Evolutionary conservation across 768 basidiomycete species (phyloP).

Genomic region (Psilocybe sp.): DNA sequence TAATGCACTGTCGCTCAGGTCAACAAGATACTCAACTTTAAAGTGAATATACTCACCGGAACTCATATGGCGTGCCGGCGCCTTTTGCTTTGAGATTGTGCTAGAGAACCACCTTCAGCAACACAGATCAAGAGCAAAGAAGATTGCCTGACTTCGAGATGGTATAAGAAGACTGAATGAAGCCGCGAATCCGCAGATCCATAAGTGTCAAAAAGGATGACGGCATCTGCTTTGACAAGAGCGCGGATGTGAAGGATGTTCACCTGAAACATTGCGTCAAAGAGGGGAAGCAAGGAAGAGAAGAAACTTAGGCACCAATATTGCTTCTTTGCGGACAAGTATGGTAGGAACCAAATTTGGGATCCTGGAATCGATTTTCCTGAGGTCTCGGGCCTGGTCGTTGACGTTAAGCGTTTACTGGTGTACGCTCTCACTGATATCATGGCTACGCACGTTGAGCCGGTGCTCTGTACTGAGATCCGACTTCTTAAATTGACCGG

Average conservation of each 20-base stretch:
- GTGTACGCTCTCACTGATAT: conserved; percentile 9
- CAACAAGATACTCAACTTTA: conserved; percentile 11
- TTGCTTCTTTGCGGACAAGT: conserved; percentile 81
- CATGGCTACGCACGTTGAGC: conserved; percentile 67
- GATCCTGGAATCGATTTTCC: conserved; percentile 93
- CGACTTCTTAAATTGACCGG: conserved; percentile 86
- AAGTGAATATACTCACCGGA: conserved; percentile 49
- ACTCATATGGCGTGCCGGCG: conserved; percentile 79
- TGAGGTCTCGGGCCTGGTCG: conserved; percentile 84
- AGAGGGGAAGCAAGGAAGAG: conserved; percentile 1
- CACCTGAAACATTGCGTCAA: conserved; percentile 45
- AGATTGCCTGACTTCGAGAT: conserved; percentile 61
- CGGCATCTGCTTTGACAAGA: conserved; percentile 88
- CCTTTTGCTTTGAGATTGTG: conserved; percentile 80
- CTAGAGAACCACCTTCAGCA: conserved; percentile 33
- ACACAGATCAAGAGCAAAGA: neutral
- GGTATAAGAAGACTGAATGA: conserved; percentile 85
- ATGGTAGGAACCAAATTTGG: conserved; percentile 96
- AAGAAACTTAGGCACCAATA: conserved; percentile 57
- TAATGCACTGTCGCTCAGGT: conserved; percentile 60
- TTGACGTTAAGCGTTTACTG: neutral
- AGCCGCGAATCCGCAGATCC: conserved; percentile 84
- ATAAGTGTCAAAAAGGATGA: conserved; percentile 89
- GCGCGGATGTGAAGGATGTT: conserved; percentile 95
- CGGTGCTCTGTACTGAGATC: conserved; percentile 86